Evolutionary conservation across 345 rosid genomes (phyloP).

Genomic region (Gynandropsis gynandra): DNA sequence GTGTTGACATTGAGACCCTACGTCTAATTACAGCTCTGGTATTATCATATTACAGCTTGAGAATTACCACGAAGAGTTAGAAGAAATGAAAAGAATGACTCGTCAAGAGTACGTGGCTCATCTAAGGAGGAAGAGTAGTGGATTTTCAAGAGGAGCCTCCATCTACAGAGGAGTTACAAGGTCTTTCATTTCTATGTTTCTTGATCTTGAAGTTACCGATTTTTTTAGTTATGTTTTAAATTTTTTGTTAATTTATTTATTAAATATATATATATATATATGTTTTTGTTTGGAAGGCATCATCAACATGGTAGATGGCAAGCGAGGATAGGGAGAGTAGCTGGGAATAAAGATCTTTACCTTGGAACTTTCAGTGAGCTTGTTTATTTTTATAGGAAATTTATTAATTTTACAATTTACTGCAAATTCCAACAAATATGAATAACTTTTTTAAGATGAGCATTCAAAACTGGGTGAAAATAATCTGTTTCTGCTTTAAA

Average conservation of each 20-base stretch:
- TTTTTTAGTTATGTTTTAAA: not conserved
- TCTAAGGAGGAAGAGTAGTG: conserved; percentile 81
- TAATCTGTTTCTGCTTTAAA: too few species aligned
- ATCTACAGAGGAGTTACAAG: conserved; percentile 85
- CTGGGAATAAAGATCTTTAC: conserved; percentile 79
- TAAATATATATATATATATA: not conserved
- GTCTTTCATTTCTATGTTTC: conserved; percentile 23
- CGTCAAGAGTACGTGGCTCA: conserved; percentile 75
- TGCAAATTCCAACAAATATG: too few species aligned
- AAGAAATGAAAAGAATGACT: conserved; percentile 59
- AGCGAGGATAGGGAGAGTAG: conserved; percentile 80
- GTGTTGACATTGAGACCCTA: too few species aligned
- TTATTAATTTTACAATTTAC: too few species aligned
- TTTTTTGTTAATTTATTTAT: not conserved
- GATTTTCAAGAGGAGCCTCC: conserved; percentile 81
- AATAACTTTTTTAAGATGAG: too few species aligned
- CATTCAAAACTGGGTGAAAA: too few species aligned
- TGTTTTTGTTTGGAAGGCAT: conserved; percentile 30
- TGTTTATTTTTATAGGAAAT: too few species aligned
- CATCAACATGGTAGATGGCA: conserved; percentile 94
- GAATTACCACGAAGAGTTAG: conserved; percentile 50
- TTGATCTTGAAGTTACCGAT: not conserved
- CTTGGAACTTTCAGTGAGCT: conserved; percentile 76
- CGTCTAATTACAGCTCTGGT: too few species aligned
- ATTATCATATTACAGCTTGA: too few species aligned